Conservation (phyloP, 108 stramenopile species). For the Conticribra weissflogii region DNA sequence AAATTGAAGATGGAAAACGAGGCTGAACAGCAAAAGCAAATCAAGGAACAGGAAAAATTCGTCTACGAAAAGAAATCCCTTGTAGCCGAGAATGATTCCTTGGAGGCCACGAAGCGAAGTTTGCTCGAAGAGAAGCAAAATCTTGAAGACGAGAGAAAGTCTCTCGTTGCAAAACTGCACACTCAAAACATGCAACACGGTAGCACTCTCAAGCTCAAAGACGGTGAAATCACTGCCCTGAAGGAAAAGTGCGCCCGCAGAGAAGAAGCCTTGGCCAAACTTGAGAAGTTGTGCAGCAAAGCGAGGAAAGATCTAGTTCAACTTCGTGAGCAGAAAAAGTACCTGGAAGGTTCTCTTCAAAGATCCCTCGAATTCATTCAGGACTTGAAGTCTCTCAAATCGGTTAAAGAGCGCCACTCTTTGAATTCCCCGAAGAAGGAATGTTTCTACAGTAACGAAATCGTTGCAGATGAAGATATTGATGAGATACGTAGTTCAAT, state of each 20-base stretch:
- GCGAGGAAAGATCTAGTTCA: conserved; percentile 22
- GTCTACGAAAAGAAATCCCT: background rate
- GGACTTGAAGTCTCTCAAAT: conserved; percentile 3
- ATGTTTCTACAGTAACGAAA: background rate
- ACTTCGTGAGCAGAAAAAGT: conserved; percentile 16
- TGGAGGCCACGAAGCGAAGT: background rate
- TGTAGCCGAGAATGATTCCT: background rate
- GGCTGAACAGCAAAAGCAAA: background rate
- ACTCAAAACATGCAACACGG: background rate
- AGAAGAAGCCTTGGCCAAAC: background rate
- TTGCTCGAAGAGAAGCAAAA: background rate
- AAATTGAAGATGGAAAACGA: background rate
- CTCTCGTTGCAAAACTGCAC: background rate
- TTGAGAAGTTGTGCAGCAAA: conserved; percentile 29
- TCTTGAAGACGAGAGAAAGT: background rate
- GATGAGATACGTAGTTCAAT: background rate
- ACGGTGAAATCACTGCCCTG: conserved; percentile 23
- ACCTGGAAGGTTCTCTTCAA: conserved; percentile 17
- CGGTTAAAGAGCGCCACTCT: background rate
- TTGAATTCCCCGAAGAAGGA: background rate
- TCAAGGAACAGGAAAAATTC: background rate
- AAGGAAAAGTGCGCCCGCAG: conserved; percentile 9
- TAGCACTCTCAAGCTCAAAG: conserved; percentile 8
- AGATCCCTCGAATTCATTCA: conserved; percentile 22
- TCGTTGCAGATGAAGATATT: background rate